Evolutionary conservation across 179 eudicot genomes (phyloP).

Genomic region (Beta macrorhiza): DNA sequence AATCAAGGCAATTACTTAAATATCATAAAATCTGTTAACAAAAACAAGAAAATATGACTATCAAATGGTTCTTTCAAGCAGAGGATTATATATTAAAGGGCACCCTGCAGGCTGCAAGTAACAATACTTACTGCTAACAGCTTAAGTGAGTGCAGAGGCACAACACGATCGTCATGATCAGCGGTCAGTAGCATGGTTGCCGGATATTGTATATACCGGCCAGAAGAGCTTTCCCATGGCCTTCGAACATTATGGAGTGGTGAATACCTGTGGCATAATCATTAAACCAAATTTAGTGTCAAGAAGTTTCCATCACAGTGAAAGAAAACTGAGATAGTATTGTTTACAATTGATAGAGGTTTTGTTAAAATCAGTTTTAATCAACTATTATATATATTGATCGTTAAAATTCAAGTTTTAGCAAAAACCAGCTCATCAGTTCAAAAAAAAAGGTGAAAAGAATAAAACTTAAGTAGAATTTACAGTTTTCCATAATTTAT

Average conservation of each 20-base stretch:
- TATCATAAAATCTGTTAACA: neutral
- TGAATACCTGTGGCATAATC: conserved; percentile 57
- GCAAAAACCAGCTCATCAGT: too few relatives aligned
- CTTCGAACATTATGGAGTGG: conserved; percentile 90
- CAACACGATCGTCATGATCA: conserved; percentile 95
- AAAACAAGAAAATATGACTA: neutral
- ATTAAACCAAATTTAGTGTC: neutral
- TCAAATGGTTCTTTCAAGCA: neutral
- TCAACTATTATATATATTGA: too few relatives aligned
- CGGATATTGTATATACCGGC: conserved; percentile 59
- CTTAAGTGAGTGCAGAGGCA: conserved; percentile 86
- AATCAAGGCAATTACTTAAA: neutral
- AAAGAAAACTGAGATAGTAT: neutral
- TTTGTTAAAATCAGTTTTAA: neutral
- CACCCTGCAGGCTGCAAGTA: neutral
- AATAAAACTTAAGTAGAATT: neutral
- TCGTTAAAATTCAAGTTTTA: too few relatives aligned
- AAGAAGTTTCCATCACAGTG: neutral
- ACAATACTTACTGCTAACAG: conserved; percentile 62
- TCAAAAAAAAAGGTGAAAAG: too few relatives aligned
- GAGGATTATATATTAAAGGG: neutral
- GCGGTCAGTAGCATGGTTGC: conserved; percentile 86
- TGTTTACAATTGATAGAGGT: neutral
- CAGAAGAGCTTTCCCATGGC: conserved; percentile 71
- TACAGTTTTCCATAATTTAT: neutral